Evolutionary conservation across 306 rosid species (phyloP).

Genomic region (Vachellia collinsii): DNA sequence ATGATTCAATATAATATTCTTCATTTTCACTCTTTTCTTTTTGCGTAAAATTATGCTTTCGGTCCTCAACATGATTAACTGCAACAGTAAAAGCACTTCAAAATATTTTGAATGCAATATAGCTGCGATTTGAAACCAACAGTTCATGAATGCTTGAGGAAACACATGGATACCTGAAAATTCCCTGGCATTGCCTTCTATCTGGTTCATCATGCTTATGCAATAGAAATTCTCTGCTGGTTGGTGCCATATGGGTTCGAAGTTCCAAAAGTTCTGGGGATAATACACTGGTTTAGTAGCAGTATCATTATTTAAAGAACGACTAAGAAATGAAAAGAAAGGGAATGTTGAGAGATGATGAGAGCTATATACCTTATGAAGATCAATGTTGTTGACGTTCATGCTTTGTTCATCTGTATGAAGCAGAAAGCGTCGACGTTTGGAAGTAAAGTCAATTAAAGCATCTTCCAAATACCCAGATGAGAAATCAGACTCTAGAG

Average conservation of each 20-base stretch:
- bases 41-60: slow-evolving; percentile 35
- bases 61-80: slow-evolving; percentile 29
- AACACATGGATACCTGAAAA: slow-evolving; percentile 45
- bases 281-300: slow-evolving; percentile 24
- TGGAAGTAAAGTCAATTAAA: slow-evolving; percentile 68
- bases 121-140: background rate
- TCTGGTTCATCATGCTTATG: slow-evolving; percentile 52
- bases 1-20: slow-evolving; percentile 16
- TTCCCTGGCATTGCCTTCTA: slow-evolving; percentile 46
- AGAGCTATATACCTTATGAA: slow-evolving; percentile 42
- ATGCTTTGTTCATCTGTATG: slow-evolving; percentile 33
- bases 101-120: slow-evolving; percentile 19
- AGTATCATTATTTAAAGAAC: slow-evolving; percentile 10
- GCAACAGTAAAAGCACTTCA: slow-evolving; percentile 5
- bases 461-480: slow-evolving; percentile 96
- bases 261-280: slow-evolving; percentile 57
- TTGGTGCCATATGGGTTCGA: slow-evolving; percentile 57
- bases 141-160: background rate
- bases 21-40: slow-evolving; percentile 27
- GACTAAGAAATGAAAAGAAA: background rate
- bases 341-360: background rate
- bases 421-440: slow-evolving; percentile 70
- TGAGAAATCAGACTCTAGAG: slow-evolving; percentile 63
- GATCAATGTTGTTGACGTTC: slow-evolving; percentile 28
- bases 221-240: slow-evolving; percentile 55